These are phyloP conservation scores for Fusarium pseudocircinatum DNA, from an alignment of 2,329 filamentous ascomycete species.

Conservation along the genomic window DNA sequence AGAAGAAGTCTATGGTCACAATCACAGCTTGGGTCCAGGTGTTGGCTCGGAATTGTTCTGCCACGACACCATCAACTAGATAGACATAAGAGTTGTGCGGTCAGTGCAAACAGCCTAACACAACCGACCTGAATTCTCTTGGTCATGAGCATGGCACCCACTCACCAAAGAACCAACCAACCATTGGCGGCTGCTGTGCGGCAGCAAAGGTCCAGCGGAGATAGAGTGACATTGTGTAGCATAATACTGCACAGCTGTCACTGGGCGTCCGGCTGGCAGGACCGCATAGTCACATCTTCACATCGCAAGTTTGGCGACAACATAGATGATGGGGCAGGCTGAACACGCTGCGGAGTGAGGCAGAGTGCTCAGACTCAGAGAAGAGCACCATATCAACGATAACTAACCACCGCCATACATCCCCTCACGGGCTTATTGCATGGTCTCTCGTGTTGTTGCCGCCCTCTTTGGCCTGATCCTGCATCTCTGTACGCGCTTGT, in stretches of 20 bases:
- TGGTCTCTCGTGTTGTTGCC: slow-evolving; percentile 34
- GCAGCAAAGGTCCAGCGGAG: slow-evolving; percentile 11
- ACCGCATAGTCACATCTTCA: slow-evolving; percentile 36
- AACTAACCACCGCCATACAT: slow-evolving; percentile 14
- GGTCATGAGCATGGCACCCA: slow-evolving; percentile 22
- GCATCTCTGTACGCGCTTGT: slow-evolving; percentile 33
- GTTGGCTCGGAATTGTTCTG: slow-evolving; percentile 30
- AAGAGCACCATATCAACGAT: neutral
- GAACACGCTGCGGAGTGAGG: slow-evolving; percentile 4
- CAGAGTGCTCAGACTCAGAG: neutral
- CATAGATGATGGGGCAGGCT: slow-evolving; percentile 6
- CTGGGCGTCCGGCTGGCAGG: slow-evolving; percentile 18
- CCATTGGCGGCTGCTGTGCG: slow-evolving; percentile 16
- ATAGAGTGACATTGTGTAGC: slow-evolving; percentile 37
- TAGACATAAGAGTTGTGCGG: neutral
- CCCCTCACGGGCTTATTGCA: slow-evolving; percentile 22
- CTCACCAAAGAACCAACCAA: slow-evolving; percentile 15
- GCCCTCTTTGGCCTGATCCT: slow-evolving; percentile 23
- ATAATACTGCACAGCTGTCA: slow-evolving; percentile 36
- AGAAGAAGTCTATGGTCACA: slow-evolving; percentile 14
- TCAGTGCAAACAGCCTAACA: slow-evolving; percentile 12
- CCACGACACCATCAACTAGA: slow-evolving; percentile 7
- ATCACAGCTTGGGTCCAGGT: slow-evolving; percentile 21
- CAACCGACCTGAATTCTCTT: slow-evolving; percentile 1
- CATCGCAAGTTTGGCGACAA: slow-evolving; percentile 23